Evolutionary conservation across 192 early-diverging fungal species (phyloP), one percentile per base, ranked within the genome.

Genomic region (Chytriomyces confervae): DNA sequence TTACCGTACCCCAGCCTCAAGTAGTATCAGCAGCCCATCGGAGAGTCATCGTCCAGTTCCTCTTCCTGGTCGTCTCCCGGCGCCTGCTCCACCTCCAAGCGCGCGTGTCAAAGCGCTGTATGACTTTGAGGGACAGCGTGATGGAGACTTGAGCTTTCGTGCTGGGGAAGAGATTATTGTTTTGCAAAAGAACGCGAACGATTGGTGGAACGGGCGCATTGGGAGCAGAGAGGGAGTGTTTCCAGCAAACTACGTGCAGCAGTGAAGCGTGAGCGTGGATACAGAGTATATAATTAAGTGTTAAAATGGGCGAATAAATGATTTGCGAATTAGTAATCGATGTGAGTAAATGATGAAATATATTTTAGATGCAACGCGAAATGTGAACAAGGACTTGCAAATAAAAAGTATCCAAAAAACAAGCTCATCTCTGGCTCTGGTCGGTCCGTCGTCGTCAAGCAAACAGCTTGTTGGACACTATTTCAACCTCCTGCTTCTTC

Each of bases 181-280:
- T 46, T 68, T 87, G 66, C 89, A 93, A 80, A 90, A 89, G 82
- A 90, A 91, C 5, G 85, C 83, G 49, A 91, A 95, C 76, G 94
- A 96, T 78, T 98, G 97, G 96, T 98, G 96, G 97, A 88, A 90
- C 44, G 97, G 96, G 36, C 77, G 62, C 47, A 89, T 86, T 76
- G 88, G 91, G 50, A 92, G 89, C 44, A 80, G 77, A 29, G 85
- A 86, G 53, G 95, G 95, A 16, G 80, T 84, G 62, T 88, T 88
- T 72, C 86, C 86, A 6, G 84, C 82, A n/a, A 88, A 88, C 69
- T 88, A 86, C 72, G 86, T 88, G 47, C 65, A 79, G 72, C 47
- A 57, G 36, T 36, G 36, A 36, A 36, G 4, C 24, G 24, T 27
- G 24, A 27, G 24, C 24, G 24, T 27, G 36, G 36, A 36, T 2